Evolutionary conservation across 73 alveolate genomes (phyloP).

Genomic region (Paramecium tetraurelia): DNA sequence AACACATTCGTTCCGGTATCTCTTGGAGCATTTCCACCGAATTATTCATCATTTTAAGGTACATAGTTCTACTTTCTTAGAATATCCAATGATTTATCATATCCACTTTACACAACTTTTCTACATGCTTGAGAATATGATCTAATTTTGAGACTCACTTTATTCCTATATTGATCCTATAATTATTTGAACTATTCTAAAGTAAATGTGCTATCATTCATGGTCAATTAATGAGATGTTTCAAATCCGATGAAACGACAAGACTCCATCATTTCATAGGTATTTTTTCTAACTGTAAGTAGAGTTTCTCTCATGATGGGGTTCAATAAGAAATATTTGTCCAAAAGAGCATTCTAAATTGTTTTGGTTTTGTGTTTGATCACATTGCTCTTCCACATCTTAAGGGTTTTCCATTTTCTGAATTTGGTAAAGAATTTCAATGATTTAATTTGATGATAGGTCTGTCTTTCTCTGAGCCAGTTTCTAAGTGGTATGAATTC

Average conservation of each 20-base stretch:
- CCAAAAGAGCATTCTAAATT: slow-evolving; percentile 67
- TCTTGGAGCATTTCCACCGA: slow-evolving; percentile 26
- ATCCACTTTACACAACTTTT: slow-evolving; percentile 73
- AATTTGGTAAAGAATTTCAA: slow-evolving; percentile 77
- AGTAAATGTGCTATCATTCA: slow-evolving; percentile 66
- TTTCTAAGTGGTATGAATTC: slow-evolving; percentile 79
- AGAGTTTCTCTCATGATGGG: slow-evolving; percentile 70
- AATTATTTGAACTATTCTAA: slow-evolving; percentile 69
- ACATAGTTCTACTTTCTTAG: slow-evolving; percentile 70
- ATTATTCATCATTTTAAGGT: slow-evolving; percentile 69
- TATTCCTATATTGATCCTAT: slow-evolving; percentile 65
- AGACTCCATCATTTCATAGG: slow-evolving; percentile 76
- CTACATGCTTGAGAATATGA: slow-evolving; percentile 68
- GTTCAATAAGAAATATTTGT: slow-evolving; percentile 73
- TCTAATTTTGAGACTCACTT: slow-evolving; percentile 68
- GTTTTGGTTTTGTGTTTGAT: slow-evolving; percentile 74
- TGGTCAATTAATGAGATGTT: slow-evolving; percentile 56
- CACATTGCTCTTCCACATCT: slow-evolving; percentile 84
- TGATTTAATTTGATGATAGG: slow-evolving; percentile 67
- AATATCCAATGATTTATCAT: slow-evolving; percentile 69
- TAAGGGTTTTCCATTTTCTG: slow-evolving; percentile 81
- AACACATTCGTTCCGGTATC: slow-evolving; percentile 27
- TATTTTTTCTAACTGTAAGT: slow-evolving; percentile 63
- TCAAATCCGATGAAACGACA: slow-evolving; percentile 69
- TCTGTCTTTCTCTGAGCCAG: slow-evolving; percentile 79